These are phyloP conservation scores for Vigna hirtella DNA, from an alignment of 306 rosid species.

Conservation along the genomic window DNA sequence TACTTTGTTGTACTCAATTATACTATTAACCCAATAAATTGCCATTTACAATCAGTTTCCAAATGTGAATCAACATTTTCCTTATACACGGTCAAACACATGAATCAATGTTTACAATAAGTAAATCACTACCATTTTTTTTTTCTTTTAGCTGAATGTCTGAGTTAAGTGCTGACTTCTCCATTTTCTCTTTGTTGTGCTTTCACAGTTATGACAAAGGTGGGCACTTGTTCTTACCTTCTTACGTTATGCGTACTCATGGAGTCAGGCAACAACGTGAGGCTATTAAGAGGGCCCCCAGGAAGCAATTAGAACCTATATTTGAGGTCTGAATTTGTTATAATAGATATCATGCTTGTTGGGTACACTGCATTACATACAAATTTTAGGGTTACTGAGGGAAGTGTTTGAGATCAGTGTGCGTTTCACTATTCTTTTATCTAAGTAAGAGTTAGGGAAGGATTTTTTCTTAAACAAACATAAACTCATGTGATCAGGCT, in stretches of 20 bases:
- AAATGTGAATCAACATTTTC: slow-evolving; percentile 26
- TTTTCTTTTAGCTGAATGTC: slow-evolving; percentile 28
- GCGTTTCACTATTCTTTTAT: slow-evolving; percentile 18
- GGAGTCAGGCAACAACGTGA: slow-evolving; percentile 94
- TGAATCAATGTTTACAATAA: slow-evolving; percentile 19
- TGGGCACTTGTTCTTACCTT: slow-evolving; percentile 88
- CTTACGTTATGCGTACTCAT: slow-evolving; percentile 90
- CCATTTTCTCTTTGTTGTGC: slow-evolving; percentile 37
- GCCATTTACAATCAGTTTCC: slow-evolving; percentile 31
- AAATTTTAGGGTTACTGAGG: slow-evolving; percentile 26
- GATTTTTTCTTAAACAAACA: slow-evolving; percentile 10
- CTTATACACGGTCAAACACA: slow-evolving; percentile 4
- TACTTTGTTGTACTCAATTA: slow-evolving; percentile 12
- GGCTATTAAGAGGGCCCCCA: slow-evolving; percentile 77
- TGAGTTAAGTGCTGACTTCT: slow-evolving; percentile 14
- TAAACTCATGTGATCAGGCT: slow-evolving; percentile 61
- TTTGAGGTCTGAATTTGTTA: slow-evolving; percentile 66
- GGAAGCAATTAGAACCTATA: slow-evolving; percentile 72
- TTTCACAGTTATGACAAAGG: slow-evolving; percentile 88
- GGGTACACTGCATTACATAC: not conserved
- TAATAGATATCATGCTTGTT: slow-evolving; percentile 31
- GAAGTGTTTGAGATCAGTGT: not conserved
- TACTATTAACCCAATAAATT: slow-evolving; percentile 8
- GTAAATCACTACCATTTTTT: slow-evolving; percentile 10
- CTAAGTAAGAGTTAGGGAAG: slow-evolving; percentile 12